Evolutionary conservation across 192 early-diverging fungal genomes (phyloP), one percentile per base, ranked within the genome.

Genomic region (Entomortierella beljakovae): DNA sequence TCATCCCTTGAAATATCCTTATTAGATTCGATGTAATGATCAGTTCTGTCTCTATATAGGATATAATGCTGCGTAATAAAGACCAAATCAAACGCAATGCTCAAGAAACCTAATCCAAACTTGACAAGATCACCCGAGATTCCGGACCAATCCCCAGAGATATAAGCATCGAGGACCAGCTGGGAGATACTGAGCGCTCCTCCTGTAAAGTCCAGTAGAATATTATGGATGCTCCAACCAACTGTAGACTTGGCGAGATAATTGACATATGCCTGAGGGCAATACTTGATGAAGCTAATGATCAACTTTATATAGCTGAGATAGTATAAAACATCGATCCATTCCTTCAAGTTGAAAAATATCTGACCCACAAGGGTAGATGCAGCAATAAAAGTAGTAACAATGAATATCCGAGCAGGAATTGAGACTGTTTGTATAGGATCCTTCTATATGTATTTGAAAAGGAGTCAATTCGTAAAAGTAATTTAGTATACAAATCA

Each of bases 201-300:
- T 34, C 97, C 97, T 22, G 90, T 90, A 29, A 94, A 92, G 71
- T 98, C 97, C 50, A 97, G 82, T 7, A 97, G 48, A 58, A 97
- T 96, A 58, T 94, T 96, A 51, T 91, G 87, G 51, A 97, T 95
- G 53, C 91, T 93, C 95, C 95, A 98, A 1, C 97, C 97, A 0
- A 86, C 88, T 1, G 97, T 98, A 1, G 93, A 95, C 68, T 92
- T 81, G 22, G 89, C 85, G 23, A 54, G 32, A 64, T 80, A 91
- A 68, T 98, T 98, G 55, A 95, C 58, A 69, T 85, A 91, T 16
- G 57, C 85, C 51, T 94, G 93, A 37, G 93, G 93, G 4, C 91
- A 63, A 63, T 93, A 94, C 74, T 97, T 98, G 69, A 95, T 69
- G 60, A 97, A 76, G 55, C 87, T 92, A 68, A 94, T 86, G 11